Evolutionary conservation across 805 yeast species (phyloP), one percentile per base, ranked within the genome.

Genomic region (Trichomonascus vanleenenianus): DNA sequence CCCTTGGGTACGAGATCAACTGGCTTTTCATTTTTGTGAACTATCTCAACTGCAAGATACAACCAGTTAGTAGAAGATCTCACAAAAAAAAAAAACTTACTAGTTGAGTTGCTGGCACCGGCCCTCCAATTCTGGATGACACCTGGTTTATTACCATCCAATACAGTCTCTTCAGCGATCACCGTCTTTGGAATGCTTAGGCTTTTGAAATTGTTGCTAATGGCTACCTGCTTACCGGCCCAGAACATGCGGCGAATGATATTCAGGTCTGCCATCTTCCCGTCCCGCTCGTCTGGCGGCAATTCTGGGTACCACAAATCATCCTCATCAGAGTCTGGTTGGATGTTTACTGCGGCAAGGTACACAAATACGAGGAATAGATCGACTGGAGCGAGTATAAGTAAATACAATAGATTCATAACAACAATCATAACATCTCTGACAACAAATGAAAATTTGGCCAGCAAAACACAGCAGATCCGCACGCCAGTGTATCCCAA

Each of bases 311-410:
- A 22, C 27, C 27, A 22, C 27, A 22, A 22, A 22, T 22, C 27
- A 30, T 35, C 39, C 8, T 34, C 20, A 18, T 36, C 37, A 37
- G 37, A 35, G 6, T 39, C 31, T 3, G 33, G 41, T 6, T 39
- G 30, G 14, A 36, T 25, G 31, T 46, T 20, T 1, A 30, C 22
- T 14, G 40, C 44, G 4, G 39, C 10, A 18, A 42, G 16, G 42
- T 51, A 50, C 9, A 44, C 8, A 5, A 34, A 41, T 2, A 44
- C 38, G 2, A 52, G 34, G 5, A 48, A 16, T n/a, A 42, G 31
- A 39, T 53, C 56, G 15, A 53, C 20, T 3, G 57, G 57, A 4
- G 46, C 12, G 25, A 53, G 43, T 12, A 53, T 6, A 6, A 44
- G 32, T 15, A 34, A 5, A 33, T 45, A 46, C 8, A 44, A 22